Evolutionary conservation across 2,329 filamentous ascomycete genomes (phyloP).

Genomic region (Zalaria obscura): DNA sequence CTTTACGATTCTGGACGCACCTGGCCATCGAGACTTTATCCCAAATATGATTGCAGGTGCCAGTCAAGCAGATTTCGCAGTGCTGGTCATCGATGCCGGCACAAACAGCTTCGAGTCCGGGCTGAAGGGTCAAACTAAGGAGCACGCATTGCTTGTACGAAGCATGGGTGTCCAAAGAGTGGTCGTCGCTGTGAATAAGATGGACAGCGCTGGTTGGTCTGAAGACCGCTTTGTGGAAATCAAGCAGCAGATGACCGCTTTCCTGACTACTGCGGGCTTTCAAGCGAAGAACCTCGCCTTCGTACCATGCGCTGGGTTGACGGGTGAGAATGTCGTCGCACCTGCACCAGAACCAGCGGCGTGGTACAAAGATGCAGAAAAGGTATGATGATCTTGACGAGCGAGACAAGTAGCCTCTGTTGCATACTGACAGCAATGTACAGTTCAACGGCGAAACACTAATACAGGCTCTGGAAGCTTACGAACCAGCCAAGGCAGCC

Average conservation of each 20-base stretch:
- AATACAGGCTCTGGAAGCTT: conserved; percentile 72
- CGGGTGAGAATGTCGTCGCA: conserved; percentile 70
- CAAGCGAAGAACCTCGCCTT: conserved; percentile 68
- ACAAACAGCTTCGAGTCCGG: conserved; percentile 89
- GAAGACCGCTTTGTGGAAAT: conserved; percentile 76
- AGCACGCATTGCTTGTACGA: conserved; percentile 78
- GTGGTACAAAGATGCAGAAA: conserved; percentile 53
- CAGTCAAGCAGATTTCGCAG: conserved; percentile 88
- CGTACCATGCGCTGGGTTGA: conserved; percentile 77
- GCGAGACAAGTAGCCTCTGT: conserved; percentile 17
- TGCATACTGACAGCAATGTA: background rate
- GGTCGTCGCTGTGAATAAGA: conserved; percentile 88
- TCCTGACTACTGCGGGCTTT: conserved; percentile 73
- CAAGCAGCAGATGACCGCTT: conserved; percentile 64
- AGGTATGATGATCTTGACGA: conserved; percentile 18
- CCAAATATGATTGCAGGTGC: conserved; percentile 98
- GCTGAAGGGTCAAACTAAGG: conserved; percentile 81
- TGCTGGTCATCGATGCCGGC: conserved; percentile 83
- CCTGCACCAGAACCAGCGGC: conserved; percentile 35
- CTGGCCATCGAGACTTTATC: conserved; percentile 89
- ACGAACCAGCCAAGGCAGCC: conserved; percentile 51
- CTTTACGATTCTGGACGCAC: conserved; percentile 92
- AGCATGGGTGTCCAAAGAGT: conserved; percentile 83
- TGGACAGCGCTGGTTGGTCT: conserved; percentile 77
- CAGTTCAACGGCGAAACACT: conserved; percentile 40